These are phyloP conservation scores for Diaporthe aspalathi DNA, from an alignment of 2,329 filamentous ascomycete genomes.

Conservation along the genomic window DNA sequence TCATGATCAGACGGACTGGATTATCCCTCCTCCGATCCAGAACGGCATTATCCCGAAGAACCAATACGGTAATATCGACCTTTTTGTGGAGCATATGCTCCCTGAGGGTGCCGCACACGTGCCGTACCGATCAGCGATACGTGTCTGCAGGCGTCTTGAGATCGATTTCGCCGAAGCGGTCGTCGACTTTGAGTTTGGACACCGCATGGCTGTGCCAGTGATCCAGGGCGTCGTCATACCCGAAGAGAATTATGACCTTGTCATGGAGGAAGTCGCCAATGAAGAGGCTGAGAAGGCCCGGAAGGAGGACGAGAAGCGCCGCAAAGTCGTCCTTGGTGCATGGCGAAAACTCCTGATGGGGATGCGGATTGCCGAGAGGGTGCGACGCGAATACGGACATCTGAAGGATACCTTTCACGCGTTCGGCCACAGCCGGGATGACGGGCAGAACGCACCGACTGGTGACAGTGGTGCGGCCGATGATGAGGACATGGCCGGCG, in stretches of 20 bases:
- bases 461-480: constrained; percentile 38
- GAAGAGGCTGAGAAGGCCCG: constrained; percentile 80
- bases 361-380: constrained; percentile 81
- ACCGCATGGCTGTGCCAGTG: constrained; percentile 92
- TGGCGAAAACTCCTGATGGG: constrained; percentile 94
- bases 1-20: constrained; percentile 90
- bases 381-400: constrained; percentile 80
- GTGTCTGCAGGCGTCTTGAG: constrained; percentile 83
- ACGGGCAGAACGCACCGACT: constrained; percentile 44
- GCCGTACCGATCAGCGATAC: constrained; percentile 79
- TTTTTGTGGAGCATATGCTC: constrained; percentile 94
- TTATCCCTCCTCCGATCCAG: constrained; percentile 87
- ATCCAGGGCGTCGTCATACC: constrained; percentile 92
- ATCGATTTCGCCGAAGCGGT: constrained; percentile 96
- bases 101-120: constrained; percentile 84
- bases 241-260: constrained; percentile 77
- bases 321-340: constrained; percentile 76
- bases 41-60: constrained; percentile 94
- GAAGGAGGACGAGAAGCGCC: constrained; percentile 86
- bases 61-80: constrained; percentile 94
- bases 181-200: constrained; percentile 95
- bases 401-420: constrained; percentile 64
- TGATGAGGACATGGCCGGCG: constrained; percentile 68
- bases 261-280: constrained; percentile 82
- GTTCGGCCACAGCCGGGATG: constrained; percentile 63